Percentiles rank a stretch among this genome's conserved stretches.
Conservation (phyloP, 1,284 basidiomycete genomes). For the Xerocomus nothofagi region DNA sequence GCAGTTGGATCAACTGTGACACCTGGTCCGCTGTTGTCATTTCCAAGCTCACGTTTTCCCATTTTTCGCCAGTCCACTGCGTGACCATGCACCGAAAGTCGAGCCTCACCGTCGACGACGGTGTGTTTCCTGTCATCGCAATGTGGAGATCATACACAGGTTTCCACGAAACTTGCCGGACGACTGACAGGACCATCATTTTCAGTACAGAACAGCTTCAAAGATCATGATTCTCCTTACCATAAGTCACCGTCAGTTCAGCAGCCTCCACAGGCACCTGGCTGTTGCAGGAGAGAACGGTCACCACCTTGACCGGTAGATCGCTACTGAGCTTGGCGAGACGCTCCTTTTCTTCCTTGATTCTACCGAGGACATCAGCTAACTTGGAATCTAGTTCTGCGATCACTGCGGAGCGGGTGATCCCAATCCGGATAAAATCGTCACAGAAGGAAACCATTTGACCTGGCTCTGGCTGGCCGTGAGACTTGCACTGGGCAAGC, state of each 20-base stretch:
- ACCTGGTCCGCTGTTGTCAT: constrained; percentile 18
- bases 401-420: constrained; percentile 16
- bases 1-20: constrained; percentile 19
- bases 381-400: constrained; percentile 22
- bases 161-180: constrained; percentile 20
- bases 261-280: constrained; percentile 6
- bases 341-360: constrained; percentile 14
- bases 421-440: constrained; percentile 24
- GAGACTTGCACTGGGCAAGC: constrained; percentile 23
- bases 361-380: constrained; percentile 7
- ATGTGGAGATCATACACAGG: constrained; percentile 23
- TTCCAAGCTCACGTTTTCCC: constrained; percentile 23
- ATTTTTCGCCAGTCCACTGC: constrained; percentile 25
- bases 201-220: not conserved
- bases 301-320: constrained; percentile 10
- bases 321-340: constrained; percentile 2
- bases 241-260: constrained; percentile 23
- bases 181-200: constrained; percentile 2
- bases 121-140: constrained; percentile 9
- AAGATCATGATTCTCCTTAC: constrained; percentile 3
- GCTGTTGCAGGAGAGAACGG: constrained; percentile 8
- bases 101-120: constrained; percentile 13
- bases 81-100: constrained; percentile 24
- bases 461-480: constrained; percentile 5
- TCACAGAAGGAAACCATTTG: constrained; percentile 25